Conservation (phyloP, 179 eudicot species). For the Carnegiea gigantea region DNA sequence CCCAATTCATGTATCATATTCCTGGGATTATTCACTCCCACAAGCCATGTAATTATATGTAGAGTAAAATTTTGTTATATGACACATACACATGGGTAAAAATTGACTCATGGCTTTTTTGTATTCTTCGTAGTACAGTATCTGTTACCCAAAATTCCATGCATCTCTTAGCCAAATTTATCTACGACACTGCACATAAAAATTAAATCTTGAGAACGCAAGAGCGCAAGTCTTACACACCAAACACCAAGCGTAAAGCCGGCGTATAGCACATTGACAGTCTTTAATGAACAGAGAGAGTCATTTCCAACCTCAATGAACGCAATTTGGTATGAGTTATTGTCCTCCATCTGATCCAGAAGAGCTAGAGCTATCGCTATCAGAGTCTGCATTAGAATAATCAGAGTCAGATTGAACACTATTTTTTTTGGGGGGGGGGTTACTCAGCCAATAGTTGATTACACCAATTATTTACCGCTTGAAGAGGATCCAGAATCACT, state of each 20-base stretch:
- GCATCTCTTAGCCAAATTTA: too few species aligned
- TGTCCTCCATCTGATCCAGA: constrained; percentile 41
- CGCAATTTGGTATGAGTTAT: constrained; percentile 21
- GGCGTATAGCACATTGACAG: neutral
- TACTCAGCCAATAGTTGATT: neutral
- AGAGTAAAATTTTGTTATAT: too few species aligned
- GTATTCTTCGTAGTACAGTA: neutral
- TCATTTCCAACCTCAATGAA: constrained; percentile 25
- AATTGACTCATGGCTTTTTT: neutral
- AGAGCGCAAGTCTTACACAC: neutral
- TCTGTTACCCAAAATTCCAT: too few species aligned
- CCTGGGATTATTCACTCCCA: too few species aligned
- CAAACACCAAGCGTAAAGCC: neutral
- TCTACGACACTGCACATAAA: too few species aligned
- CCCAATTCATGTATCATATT: too few species aligned
- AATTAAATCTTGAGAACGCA: too few species aligned
- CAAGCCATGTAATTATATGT: too few species aligned
- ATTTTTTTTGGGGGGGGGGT: neutral
- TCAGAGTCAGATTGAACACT: neutral
- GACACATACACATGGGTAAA: too few species aligned
- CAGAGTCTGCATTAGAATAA: constrained; percentile 42
- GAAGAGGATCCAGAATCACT: constrained; percentile 47
- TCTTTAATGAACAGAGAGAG: neutral
- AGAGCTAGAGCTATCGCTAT: constrained; percentile 49
- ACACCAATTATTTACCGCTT: constrained; percentile 30